Evolutionary conservation across 2,329 filamentous ascomycete genomes (phyloP), one percentile per base, ranked within the genome.

Genomic region (Orbilia brochopaga): DNA sequence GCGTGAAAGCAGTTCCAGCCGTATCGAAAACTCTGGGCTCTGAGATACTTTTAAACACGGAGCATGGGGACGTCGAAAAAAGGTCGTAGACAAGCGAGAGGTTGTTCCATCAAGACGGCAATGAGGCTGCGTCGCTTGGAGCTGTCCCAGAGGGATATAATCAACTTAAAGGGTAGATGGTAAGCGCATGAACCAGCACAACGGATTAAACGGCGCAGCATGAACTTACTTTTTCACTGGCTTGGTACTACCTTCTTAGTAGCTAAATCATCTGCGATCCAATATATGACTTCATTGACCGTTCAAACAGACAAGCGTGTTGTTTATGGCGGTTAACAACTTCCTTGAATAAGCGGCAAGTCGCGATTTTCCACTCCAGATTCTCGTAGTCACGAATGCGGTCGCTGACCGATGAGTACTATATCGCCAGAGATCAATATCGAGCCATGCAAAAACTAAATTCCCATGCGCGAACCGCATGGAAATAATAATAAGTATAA

Each of bases 101-200:
- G 44, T 42, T 48, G 21, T 23, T 48, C 52, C 19, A 37, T 23
- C 23, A 23, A 17, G 32, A 56, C 30, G 35, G 24, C 15, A 10
- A 10, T 56, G 58, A 32, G 58, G 17, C 46, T 52, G 59, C 51
- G n/a, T 54, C 65, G 65, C 53, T 64, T 70, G 46, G 65, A 55
- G 30, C 23, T 59, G 53, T 63, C 58, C 53, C 44, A 30, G 53
- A 63, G 63, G 65, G 65, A 63, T 69, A 48, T 53, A 65, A 59
- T 54, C 48, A 59, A 48, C 67, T 59, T 40, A 65, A 65, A 65
- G 57, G 24, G 53, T 59, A 30, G 11, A 46, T 65, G 13, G 44
- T 37, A 64, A 64, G 35, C 53, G 54, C 54, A 72, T 72, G 51
- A 54, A 17, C 15, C 4, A 5, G 44, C n/a, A 23, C 40, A 42